These are phyloP conservation scores for Pistacia vera DNA, from an alignment of 345 rosid species.

Conservation along the genomic window DNA sequence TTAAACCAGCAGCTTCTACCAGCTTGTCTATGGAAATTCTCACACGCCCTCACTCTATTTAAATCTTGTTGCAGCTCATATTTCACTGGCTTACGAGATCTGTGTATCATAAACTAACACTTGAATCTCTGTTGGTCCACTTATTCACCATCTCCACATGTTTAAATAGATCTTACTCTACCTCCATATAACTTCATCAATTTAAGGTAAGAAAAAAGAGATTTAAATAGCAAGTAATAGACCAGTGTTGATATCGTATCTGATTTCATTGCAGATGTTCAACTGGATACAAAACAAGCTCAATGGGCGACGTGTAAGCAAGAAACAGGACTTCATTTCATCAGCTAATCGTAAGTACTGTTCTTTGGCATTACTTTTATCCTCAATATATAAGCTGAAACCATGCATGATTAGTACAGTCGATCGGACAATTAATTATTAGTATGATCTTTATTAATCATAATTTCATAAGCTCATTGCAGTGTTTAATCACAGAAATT, in stretches of 20 bases:
- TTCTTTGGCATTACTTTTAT: neutral
- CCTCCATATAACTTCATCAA: neutral
- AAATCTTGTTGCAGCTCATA: constrained; percentile 12
- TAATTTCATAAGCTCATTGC: too few species aligned
- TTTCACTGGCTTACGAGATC: constrained; percentile 19
- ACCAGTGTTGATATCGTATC: neutral
- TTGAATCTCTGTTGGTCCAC: neutral
- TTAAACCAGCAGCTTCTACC: constrained; percentile 40
- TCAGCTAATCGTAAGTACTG: constrained; percentile 39
- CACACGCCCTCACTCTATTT: constrained; percentile 16
- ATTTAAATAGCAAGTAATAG: too few species aligned
- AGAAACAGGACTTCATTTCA: constrained; percentile 25
- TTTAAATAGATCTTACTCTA: too few species aligned
- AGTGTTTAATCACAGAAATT: too few species aligned
- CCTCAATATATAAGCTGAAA: neutral
- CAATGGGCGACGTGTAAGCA: constrained; percentile 21
- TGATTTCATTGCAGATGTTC: constrained; percentile 46
- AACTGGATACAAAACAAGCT: constrained; percentile 78
- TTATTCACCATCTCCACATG: neutral
- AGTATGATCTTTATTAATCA: too few species aligned
- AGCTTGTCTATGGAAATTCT: constrained; percentile 32
- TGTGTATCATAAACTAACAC: neutral
- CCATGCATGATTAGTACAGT: neutral
- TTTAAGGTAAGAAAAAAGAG: constrained; percentile 31
- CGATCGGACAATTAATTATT: too few species aligned